A percentile compares a stretch with the other conserved stretches of the same genome.
Conservation (phyloP, 2,329 filamentous ascomycete genomes). For the Westerdykella aurantiaca region DNA sequence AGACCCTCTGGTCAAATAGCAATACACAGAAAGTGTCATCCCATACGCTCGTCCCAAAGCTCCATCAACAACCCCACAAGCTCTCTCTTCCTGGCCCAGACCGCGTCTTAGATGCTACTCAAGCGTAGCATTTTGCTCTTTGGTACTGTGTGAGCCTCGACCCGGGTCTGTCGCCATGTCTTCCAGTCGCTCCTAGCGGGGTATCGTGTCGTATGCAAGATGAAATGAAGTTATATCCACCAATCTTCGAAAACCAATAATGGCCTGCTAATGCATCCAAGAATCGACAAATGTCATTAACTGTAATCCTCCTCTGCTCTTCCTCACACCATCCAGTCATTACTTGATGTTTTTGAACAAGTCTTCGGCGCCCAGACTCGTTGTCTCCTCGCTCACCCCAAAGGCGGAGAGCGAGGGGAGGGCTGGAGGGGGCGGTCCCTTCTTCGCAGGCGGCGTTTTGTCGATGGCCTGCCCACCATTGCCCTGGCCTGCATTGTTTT, state of each 20-base stretch:
- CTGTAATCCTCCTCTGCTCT: slow-evolving; percentile 20
- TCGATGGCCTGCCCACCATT: slow-evolving; percentile 8
- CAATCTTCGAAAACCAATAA: slow-evolving; percentile 25
- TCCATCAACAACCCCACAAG: no score
- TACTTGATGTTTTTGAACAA: slow-evolving; percentile 40
- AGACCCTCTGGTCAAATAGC: no score
- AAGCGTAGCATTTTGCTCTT: no score
- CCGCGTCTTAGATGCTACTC: no score
- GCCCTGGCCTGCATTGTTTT: slow-evolving; percentile 14
- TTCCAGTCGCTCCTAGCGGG: slow-evolving; percentile 21
- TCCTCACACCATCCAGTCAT: slow-evolving; percentile 5
- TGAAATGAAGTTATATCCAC: slow-evolving; percentile 26
- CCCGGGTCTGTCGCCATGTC: no score
- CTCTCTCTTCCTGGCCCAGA: no score
- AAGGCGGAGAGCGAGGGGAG: slow-evolving; percentile 36
- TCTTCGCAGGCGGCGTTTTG: slow-evolving; percentile 17
- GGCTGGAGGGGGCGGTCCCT: slow-evolving; percentile 37
- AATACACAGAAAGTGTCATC: no score
- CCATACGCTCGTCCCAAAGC: no score
- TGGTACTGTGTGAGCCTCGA: no score
- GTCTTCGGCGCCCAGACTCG: slow-evolving; percentile 32
- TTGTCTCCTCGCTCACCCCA: slow-evolving; percentile 30
- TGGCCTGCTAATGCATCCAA: slow-evolving; percentile 15
- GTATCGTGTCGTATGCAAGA: slow-evolving; percentile 36
- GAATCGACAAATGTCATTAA: slow-evolving; percentile 29